Base-by-base conservation (phyloP, 345 rosid genomes). In the Salix exigua region DNA sequence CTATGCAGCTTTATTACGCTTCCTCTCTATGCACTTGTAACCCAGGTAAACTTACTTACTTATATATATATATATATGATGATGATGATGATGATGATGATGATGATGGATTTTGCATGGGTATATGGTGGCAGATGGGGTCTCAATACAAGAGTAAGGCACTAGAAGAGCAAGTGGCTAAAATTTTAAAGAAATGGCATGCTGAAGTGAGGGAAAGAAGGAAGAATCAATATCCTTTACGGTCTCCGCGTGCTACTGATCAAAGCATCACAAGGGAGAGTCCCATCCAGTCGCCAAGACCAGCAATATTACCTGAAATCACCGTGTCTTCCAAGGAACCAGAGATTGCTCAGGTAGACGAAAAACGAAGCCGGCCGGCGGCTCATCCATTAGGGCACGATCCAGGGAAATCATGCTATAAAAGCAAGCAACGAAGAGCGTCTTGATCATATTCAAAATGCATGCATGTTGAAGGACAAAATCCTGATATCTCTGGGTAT, bases 1-100 rank as follows among this genome's bases (percentile, higher is more conserved):
- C 42, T 74, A 30, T 74, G 77, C 77, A 66, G 77, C 33, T 74
- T 48, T 18, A 66, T 74, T 17, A 74, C 77, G 4, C 77, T 74
- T 65, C 77, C 77, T 1, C 61, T 64, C 1, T 66, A 74, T 33
- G 77, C 77, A 17, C 70, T 74, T 21, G 77, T 74, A 7, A 74
- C 63, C 2, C 77, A 74, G 77, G 77, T 74, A 31, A 33, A 55
- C 23, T 30, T 30, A 30, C 30, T 28, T 28, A 28, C 31, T 30
- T 28, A 28, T 31, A 31, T 3, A 4, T 31, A 31, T 0, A 4
- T 31, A 31, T 30, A 30, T 30, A 30, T 30, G 38, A 3, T 37
- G 40, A 7, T 7, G 40, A 7, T 7, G 40, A 37, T 7, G 40
- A 12, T 44, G 16, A 42, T 42, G 48, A 12, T 44, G 50, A 13